Evolutionary conservation across 805 yeast genomes (phyloP), one percentile per base, ranked within the genome.

Genomic region (Wickerhamiella bombiphila): DNA sequence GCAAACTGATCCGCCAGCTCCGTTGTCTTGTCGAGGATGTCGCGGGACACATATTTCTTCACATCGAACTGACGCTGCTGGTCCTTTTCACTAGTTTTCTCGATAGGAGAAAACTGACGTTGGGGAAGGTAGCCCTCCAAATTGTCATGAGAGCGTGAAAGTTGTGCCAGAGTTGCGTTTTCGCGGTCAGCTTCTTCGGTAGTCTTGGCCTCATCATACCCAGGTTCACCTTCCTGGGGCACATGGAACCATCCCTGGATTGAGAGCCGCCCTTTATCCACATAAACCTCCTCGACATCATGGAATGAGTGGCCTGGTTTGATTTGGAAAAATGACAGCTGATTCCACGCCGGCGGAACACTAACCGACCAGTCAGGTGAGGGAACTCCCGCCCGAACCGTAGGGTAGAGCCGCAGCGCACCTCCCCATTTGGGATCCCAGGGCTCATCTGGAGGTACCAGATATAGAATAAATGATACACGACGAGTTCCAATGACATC

Each of bases 181-280:
- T 80, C 77, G 1, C 80, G 74, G 26, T 64, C 71, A 51, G 77
- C 88, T 55, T 82, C 85, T 53, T 83, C 94, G 4, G 93, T 93
- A n/a, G n/a, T n/a, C 26, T 72, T 73, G 15, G 30, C 34, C 20
- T 33, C 40, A 5, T 74, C 68, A 52, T 58, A 88, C 0, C 96
- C 97, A 24, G 70, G 74, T 58, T 91, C 99, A 7, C 94, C 96
- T 8, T 62, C 63, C 55, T 91, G 97, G 3, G 99, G 99, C 37
- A 86, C 81, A 57, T 91, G 99, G 55, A 88, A 93, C 99, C 99
- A 93, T 1, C 99, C 99, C 52, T 91, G 95, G 42, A 91, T 82
- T 0, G 94, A 81, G 25, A 91, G 63, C 52, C 99, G 69, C 45
- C 85, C 93, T 53, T 78, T 81, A 53, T 86, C 94, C 1, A 76